These are phyloP conservation scores for Combretum micranthum DNA, from an alignment of 345 rosid species.

Conservation along the genomic window DNA sequence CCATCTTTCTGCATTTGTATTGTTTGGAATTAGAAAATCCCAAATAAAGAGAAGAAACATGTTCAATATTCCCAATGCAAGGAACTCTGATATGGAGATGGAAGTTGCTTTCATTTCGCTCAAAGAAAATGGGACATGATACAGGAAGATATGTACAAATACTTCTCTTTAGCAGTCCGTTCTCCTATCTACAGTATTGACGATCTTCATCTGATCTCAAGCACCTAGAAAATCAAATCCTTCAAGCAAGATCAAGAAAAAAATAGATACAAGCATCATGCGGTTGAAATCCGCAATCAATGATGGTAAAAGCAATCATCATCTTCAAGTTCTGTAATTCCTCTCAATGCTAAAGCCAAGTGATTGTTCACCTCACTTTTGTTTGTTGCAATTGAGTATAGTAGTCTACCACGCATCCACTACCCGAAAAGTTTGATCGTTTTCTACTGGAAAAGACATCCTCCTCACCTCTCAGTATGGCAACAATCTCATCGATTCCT, in stretches of 20 bases:
- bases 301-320: conserved; percentile 48
- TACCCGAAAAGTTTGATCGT: conserved; percentile 49
- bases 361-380: conserved; percentile 78
- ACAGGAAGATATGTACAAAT: too few relatives aligned
- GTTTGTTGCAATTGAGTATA: conserved; percentile 53
- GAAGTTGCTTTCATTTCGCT: neutral
- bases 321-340: conserved; percentile 70
- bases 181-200: too few relatives aligned
- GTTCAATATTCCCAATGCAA: too few relatives aligned
- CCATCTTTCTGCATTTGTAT: too few relatives aligned
- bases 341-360: conserved; percentile 82
- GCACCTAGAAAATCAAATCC: too few relatives aligned
- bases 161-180: too few relatives aligned
- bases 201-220: too few relatives aligned
- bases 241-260: neutral
- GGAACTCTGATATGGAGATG: too few relatives aligned
- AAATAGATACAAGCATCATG: neutral
- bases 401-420: conserved; percentile 36
- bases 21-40: too few relatives aligned
- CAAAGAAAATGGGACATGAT: conserved; percentile 8
- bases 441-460: conserved; percentile 28
- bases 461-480: conserved; percentile 56
- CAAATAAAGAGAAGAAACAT: too few relatives aligned
- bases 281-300: conserved; percentile 17
- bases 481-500: conserved; percentile 38